phyloP scores from a whole-genome alignment of 768 basidiomycete genomes.

The Russula sp. region DNA sequence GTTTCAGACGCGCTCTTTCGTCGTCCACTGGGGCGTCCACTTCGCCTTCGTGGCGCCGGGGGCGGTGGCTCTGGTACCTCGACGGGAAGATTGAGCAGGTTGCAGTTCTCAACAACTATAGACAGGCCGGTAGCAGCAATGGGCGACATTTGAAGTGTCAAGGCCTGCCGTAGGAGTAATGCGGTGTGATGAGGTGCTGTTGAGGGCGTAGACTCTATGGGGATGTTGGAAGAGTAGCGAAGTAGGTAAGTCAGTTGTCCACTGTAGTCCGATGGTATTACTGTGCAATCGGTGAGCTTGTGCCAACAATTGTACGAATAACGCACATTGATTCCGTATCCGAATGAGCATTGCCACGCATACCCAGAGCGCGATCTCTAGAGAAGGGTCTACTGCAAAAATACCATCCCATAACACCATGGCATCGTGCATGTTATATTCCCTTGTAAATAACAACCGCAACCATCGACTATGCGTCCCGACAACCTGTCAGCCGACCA shows the following conservation, averaged over 20 bases:
- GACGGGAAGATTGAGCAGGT: constrained; percentile 61
- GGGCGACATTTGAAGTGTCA: constrained; percentile 67
- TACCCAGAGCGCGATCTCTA: constrained; percentile 77
- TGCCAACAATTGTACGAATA: not conserved
- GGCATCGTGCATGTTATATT: constrained; percentile 72
- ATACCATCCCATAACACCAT: constrained; percentile 95
- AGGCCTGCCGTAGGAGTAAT: constrained; percentile 77
- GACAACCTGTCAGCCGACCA: constrained; percentile 13
- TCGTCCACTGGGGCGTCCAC: constrained; percentile 28
- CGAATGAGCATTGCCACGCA: constrained; percentile 94
- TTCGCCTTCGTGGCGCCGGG: constrained; percentile 32
- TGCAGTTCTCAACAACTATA: constrained; percentile 75
- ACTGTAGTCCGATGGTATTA: constrained; percentile 83
- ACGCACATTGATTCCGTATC: constrained; percentile 80
- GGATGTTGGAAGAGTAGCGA: constrained; percentile 66
- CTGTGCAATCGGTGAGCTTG: constrained; percentile 34
- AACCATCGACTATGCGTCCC: constrained; percentile 71
- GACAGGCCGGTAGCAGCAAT: constrained; percentile 70
- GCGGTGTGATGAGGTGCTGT: constrained; percentile 46
- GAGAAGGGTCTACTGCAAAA: constrained; percentile 77
- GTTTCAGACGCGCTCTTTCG: constrained; percentile 25
- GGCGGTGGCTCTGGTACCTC: constrained; percentile 50
- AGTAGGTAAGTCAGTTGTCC: constrained; percentile 76
- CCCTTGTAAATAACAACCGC: constrained; percentile 86
- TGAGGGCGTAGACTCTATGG: constrained; percentile 30